Evolutionary conservation across 2,329 filamentous ascomycete genomes (phyloP).

Genomic region (Xylaria sp.): DNA sequence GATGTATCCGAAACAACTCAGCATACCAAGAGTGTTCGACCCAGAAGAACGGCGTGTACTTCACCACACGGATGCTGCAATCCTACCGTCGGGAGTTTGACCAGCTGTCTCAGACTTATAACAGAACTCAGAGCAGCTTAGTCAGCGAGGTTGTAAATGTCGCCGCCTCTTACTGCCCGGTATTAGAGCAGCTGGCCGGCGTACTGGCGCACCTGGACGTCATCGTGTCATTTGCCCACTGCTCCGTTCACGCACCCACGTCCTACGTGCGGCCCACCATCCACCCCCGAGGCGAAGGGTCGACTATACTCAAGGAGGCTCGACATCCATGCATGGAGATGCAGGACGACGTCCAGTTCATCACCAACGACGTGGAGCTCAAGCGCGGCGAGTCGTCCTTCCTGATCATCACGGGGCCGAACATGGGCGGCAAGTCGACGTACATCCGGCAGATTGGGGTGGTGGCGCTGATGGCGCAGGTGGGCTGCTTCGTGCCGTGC

Average conservation of each 20-base stretch:
- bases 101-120: constrained; percentile 91
- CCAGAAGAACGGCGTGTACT: constrained; percentile 98
- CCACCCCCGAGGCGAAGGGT: constrained; percentile 82
- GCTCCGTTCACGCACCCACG: constrained; percentile 87
- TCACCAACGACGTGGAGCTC: constrained; percentile 92
- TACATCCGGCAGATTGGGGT: constrained; percentile 98
- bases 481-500: constrained; percentile 95
- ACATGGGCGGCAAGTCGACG: constrained; percentile 99
- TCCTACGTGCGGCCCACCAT: constrained; percentile 91
- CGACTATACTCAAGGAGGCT: constrained; percentile 88
- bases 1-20: constrained; percentile 88
- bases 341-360: constrained; percentile 98
- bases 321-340: constrained; percentile 98
- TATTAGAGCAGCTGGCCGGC: constrained; percentile 84
- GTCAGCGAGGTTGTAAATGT: constrained; percentile 92
- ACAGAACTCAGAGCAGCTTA: constrained; percentile 87
- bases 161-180: constrained; percentile 90
- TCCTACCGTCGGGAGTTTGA: constrained; percentile 87
- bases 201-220: constrained; percentile 94
- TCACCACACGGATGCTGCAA: constrained; percentile 84
- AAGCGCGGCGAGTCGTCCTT: constrained; percentile 81
- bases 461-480: constrained; percentile 94
- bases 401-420: constrained; percentile 94
- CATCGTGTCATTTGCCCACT: constrained; percentile 90
- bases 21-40: constrained; percentile 94